These are phyloP conservation scores for Vicia villosa DNA, from an alignment of 306 rosid genomes.

Conservation along the genomic window DNA sequence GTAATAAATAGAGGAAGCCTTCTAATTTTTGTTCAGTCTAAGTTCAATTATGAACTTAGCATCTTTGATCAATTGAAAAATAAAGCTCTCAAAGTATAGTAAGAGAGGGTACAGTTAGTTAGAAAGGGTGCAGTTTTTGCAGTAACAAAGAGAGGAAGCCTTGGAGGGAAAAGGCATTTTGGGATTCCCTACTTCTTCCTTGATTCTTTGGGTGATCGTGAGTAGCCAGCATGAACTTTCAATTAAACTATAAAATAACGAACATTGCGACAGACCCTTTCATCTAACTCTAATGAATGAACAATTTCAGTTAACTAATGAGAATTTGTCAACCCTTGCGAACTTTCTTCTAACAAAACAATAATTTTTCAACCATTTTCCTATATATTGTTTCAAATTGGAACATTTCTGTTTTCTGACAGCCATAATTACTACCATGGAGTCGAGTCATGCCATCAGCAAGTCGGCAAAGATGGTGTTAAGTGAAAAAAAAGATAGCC, in stretches of 20 bases:
- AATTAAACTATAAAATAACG: neutral
- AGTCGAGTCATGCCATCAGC: neutral
- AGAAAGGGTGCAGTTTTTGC: neutral
- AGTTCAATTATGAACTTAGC: no score
- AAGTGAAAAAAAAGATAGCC: neutral
- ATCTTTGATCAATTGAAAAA: no score
- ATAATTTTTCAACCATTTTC: conserved; percentile 13
- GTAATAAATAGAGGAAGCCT: no score
- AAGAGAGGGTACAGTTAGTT: neutral
- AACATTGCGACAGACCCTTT: conserved; percentile 1
- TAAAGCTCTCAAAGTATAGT: neutral
- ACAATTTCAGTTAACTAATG: conserved; percentile 14
- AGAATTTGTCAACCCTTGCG: neutral
- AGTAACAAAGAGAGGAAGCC: no score
- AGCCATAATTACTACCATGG: conserved; percentile 8
- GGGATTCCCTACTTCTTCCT: conserved; percentile 1
- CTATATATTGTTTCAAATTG: neutral
- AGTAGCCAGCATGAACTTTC: conserved; percentile 16
- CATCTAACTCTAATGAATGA: neutral
- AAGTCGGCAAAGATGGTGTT: conserved; percentile 4
- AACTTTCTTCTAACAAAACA: neutral
- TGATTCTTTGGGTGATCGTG: neutral
- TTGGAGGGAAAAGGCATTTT: conserved; percentile 3
- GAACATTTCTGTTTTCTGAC: conserved; percentile 2
- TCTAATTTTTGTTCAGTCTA: no score